A percentile compares a stretch with the other conserved stretches of the same genome.
These are phyloP conservation scores for Boletus calvinii DNA, from an alignment of 1,284 basidiomycete genomes.

Conservation along the genomic window DNA sequence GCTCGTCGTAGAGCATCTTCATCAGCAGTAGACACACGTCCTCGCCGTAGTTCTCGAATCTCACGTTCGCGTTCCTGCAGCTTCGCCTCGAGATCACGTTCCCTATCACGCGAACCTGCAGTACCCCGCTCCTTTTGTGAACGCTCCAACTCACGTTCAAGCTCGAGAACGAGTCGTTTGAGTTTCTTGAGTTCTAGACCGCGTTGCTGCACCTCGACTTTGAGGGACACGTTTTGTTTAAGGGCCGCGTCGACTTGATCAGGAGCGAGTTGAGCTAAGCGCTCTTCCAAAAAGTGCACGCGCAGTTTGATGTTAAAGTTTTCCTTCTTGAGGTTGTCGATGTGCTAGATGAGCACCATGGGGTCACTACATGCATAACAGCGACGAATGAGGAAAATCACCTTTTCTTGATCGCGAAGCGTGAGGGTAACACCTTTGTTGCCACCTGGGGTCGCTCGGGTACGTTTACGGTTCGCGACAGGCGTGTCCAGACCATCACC, in stretches of 20 bases:
- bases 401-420: conserved; percentile 93
- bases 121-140: conserved; percentile 56
- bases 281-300: conserved; percentile 91
- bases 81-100: conserved; percentile 69
- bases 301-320: conserved; percentile 94
- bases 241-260: conserved; percentile 90
- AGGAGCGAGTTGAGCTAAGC: conserved; percentile 82
- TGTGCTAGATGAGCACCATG: conserved; percentile 56
- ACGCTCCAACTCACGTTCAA: conserved; percentile 76
- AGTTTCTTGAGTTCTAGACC: conserved; percentile 92
- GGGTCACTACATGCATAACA: background rate
- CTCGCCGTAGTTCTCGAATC: conserved; percentile 56
- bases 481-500: conserved; percentile 52
- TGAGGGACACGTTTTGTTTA: conserved; percentile 92
- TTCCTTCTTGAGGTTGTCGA: conserved; percentile 92
- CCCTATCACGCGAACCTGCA: conserved; percentile 51
- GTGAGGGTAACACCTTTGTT: conserved; percentile 73
- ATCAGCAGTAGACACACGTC: conserved; percentile 42
- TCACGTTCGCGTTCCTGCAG: conserved; percentile 69
- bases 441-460: conserved; percentile 41
- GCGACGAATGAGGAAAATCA: conserved; percentile 29
- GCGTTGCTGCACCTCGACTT: conserved; percentile 88
- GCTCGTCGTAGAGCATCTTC: conserved; percentile 53
- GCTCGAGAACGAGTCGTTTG: conserved; percentile 84
- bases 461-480: conserved; percentile 42